phyloP scores from a whole-genome alignment of 2,329 filamentous ascomycete genomes.

The Dothideomycetes sp. region DNA sequence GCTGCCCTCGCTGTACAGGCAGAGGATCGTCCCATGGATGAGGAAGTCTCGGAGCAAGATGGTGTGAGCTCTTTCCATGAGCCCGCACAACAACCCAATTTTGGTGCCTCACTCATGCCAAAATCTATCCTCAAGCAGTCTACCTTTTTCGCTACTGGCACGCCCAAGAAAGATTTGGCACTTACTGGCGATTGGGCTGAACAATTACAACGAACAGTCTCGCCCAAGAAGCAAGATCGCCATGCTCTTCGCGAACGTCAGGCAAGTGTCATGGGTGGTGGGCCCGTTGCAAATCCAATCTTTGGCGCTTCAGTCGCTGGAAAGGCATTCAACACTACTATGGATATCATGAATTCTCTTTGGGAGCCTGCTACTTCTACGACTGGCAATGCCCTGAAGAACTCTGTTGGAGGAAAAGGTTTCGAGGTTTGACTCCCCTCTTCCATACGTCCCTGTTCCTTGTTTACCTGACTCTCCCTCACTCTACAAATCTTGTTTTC shows the following conservation, averaged over 20 bases:
- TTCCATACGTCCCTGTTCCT: constrained; percentile 5
- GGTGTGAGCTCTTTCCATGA: constrained; percentile 69
- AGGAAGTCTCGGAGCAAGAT: constrained; percentile 61
- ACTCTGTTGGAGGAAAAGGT: constrained; percentile 46
- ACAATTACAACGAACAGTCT: constrained; percentile 87
- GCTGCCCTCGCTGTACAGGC: constrained; percentile 2
- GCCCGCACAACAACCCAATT: constrained; percentile 42
- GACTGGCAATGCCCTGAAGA: constrained; percentile 36
- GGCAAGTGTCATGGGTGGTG: constrained; percentile 40
- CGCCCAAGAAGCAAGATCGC: constrained; percentile 84
- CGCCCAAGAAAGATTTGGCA: constrained; percentile 43
- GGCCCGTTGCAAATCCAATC: constrained; percentile 16
- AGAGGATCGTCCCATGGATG: constrained; percentile 31
- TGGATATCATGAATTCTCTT: constrained; percentile 92
- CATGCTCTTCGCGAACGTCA: constrained; percentile 57
- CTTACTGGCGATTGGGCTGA: constrained; percentile 83
- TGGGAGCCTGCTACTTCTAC: constrained; percentile 60
- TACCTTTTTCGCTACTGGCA: constrained; percentile 25
- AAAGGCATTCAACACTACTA: constrained; percentile 71
- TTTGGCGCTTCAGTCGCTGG: constrained; percentile 9
- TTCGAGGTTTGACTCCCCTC: constrained; percentile 76
- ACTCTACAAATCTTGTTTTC: background rate
- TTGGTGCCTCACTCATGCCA: constrained; percentile 23
- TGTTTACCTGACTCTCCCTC: background rate
- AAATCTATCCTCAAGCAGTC: constrained; percentile 39